phyloP scores from a whole-genome alignment of 1,139 yeast species.

The Blastobotrys persicus region DNA sequence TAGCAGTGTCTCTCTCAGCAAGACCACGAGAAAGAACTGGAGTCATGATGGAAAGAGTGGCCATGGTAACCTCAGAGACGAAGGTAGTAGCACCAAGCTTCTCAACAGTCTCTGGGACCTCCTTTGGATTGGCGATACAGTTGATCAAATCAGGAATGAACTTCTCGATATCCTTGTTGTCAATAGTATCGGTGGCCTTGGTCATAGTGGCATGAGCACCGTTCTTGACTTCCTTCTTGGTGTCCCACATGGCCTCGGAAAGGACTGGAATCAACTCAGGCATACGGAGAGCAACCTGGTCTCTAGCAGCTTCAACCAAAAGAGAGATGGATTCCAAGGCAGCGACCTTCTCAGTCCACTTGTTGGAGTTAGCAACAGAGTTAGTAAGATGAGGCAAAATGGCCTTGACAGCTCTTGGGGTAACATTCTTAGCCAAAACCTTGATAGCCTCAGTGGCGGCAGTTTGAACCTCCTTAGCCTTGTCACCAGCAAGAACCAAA shows the following conservation, averaged over 20 bases:
- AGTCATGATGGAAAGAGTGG: slow-evolving; percentile 98
- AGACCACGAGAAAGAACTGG: slow-evolving; percentile 99
- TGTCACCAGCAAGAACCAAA: slow-evolving; percentile 84
- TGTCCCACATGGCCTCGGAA: slow-evolving; percentile 99
- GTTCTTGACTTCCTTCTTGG: slow-evolving; percentile 95
- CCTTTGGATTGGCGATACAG: slow-evolving; percentile 95
- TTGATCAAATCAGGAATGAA: slow-evolving; percentile 96
- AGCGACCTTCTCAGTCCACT: slow-evolving; percentile 98
- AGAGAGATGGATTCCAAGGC: slow-evolving; percentile 78
- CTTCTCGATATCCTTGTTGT: slow-evolving; percentile 99
- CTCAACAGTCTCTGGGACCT: slow-evolving; percentile 98
- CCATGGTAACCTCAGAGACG: slow-evolving; percentile 99
- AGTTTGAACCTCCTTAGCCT: slow-evolving; percentile 69
- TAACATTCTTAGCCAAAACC: slow-evolving; percentile 75
- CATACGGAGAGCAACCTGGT: slow-evolving; percentile 96
- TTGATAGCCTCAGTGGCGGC: slow-evolving; percentile 70
- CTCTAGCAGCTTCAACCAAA: slow-evolving; percentile 92
- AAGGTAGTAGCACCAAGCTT: slow-evolving; percentile 98
- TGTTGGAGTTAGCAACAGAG: slow-evolving; percentile 70
- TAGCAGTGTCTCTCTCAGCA: slow-evolving; percentile 98
- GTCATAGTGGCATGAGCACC: slow-evolving; percentile 95
- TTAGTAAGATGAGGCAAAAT: slow-evolving; percentile 76
- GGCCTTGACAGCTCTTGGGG: slow-evolving; percentile 92
- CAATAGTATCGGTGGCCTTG: slow-evolving; percentile 95
- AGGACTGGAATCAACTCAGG: slow-evolving; percentile 97